Evolutionary conservation across 164 flowering plant species (phyloP), one percentile per base, ranked within the genome.

Genomic region (Piper longum): DNA sequence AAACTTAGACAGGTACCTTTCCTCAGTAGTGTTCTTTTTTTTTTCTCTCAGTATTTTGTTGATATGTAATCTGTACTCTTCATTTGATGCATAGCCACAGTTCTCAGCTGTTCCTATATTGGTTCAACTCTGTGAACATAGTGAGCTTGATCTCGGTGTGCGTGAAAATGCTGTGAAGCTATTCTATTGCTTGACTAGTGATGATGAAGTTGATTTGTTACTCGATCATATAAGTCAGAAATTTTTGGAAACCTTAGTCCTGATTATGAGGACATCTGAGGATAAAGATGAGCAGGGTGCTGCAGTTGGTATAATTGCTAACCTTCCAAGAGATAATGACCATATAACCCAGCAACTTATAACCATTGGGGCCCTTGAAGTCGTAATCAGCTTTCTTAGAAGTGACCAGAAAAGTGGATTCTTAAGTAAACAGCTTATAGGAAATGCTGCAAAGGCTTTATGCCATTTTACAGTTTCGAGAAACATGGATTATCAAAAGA

Each of bases 91-190:
- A 48, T 48, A 48, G 52, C 52, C 52, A 59, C 82, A 85, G 91
- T 74, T 64, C 66, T 71, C 80, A 52, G 81, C 84, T 52, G 62
- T 80, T 41, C 86, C 71, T 67, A 65, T 75, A 43, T 70, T 85
- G 71, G 77, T 79, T 62, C 87, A 72, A 52, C 67, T 83, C 51
- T 82, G 84, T 66, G 82, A 82, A 71, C 64, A 61, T 16, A 36
- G 48, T 58, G 79, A 77, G 41, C 36, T 36, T 52, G 67, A 75
- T 69, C 52, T 36, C 13, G 60, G 42, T 3, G 66, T 84, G 43
- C 78, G 88, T 60, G 79, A 81, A 73, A 74, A 70, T 68, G 85
- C 85, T 17, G 75, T 84, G 66, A 82, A 82, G 76, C 73, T 87
- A 51, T 74, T 87, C 65, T 75, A 62, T 67, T 77, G 80, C 78